Conservation (phyloP, 441 rosid genomes). For the Corymbia citriodora region DNA sequence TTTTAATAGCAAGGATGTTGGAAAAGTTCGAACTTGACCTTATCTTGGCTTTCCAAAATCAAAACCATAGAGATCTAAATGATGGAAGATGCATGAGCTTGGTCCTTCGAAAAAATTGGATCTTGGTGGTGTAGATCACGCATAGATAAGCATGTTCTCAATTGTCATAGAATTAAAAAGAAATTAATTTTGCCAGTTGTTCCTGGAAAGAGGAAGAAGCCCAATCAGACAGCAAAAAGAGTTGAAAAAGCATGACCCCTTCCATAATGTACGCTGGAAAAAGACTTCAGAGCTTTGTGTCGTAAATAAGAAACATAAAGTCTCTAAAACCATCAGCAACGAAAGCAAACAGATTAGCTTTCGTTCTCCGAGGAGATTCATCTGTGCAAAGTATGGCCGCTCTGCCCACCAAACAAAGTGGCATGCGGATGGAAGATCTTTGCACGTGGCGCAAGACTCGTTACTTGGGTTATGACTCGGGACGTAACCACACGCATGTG, state of each 20-base stretch:
- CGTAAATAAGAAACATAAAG: not conserved
- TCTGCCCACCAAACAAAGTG: constrained; percentile 11
- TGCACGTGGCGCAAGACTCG: constrained; percentile 10
- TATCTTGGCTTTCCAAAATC: not conserved
- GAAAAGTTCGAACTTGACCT: not conserved
- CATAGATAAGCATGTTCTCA: not conserved
- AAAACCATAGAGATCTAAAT: not conserved
- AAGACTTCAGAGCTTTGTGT: not conserved
- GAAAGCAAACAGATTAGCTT: not conserved
- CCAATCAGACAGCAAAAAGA: not conserved
- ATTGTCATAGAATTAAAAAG: not conserved
- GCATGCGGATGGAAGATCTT: constrained; percentile 43
- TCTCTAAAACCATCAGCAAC: not conserved
- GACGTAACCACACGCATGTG: not conserved
- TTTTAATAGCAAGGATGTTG: not conserved
- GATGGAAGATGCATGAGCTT: not conserved
- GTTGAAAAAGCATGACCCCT: not conserved
- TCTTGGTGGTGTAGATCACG: not conserved
- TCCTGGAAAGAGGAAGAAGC: not conserved
- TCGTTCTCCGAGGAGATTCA: not conserved
- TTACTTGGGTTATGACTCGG: not conserved
- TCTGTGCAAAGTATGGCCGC: constrained; percentile 56
- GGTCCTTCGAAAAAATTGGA: not conserved
- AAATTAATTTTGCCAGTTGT: not conserved
- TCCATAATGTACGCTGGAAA: not conserved